Evolutionary conservation across 2,329 filamentous ascomycete species (phyloP), one percentile per base, ranked within the genome.

Genomic region (Ascosphaera apis): DNA sequence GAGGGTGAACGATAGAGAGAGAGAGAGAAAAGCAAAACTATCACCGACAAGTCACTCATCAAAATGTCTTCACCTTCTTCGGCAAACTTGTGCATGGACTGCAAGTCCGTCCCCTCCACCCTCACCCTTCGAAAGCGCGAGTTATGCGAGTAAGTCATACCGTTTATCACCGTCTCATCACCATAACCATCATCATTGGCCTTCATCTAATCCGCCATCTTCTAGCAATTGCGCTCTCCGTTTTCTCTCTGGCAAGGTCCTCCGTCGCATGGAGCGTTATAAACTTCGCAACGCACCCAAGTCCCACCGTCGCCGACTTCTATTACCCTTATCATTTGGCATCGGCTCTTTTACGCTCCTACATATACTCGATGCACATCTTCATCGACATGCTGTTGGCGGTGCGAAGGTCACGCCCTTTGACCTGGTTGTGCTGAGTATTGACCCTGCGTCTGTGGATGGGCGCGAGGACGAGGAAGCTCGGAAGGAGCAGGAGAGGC

Each of bases 311-410:
- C 59, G 57, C 44, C 67, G 56, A 45, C 67, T 92, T 34, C 60
- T 92, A 13, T 60, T 92, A 15, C 81, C 83, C 4, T 60, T 93
- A 1, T 92, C 84, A 0, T 75, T 82, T 47, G 86, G 88, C 1
- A 61, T 77, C 1, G 88, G 79, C 1, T 95, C 86, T 0, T 65
- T 77, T 11, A 69, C 72, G 11, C 61, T 98, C 31, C 62, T 91
- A 19, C 69, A 86, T 46, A 64, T 91, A 15, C 60, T 95, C 37
- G 68, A 80, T 52, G 59, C 66, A 40, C 78, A 82, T 48, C 61
- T 78, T 33, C 61, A 67, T 43, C 66, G 65, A 37, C 76, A 86
- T 50, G 62, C 66, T 30, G 60, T 65, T 31, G 73, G 69, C 40
- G 72, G 71, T 44, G 48, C 50, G 36, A 68, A 70, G 3, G 66